Percentiles rank a stretch among this genome's conserved stretches.
These are phyloP conservation scores for Nitzschia putrida DNA, from an alignment of 108 stramenopile genomes.

Conservation along the genomic window DNA sequence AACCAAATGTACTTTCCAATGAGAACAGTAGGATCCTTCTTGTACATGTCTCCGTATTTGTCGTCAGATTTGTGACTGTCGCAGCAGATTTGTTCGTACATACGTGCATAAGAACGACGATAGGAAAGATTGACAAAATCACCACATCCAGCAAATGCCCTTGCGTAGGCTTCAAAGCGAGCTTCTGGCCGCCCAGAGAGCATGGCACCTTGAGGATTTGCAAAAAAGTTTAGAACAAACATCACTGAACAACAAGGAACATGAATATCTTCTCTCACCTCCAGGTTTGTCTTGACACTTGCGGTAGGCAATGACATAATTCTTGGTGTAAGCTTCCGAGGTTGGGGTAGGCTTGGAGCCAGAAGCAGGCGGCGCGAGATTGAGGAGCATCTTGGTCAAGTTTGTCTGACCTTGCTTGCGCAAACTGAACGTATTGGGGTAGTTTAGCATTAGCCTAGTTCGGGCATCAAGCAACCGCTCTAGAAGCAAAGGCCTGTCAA, in stretches of 20 bases:
- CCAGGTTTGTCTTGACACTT: slow-evolving; percentile 83
- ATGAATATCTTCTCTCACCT: slow-evolving; percentile 39
- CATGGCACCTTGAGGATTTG: slow-evolving; percentile 40
- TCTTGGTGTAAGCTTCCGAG: slow-evolving; percentile 50
- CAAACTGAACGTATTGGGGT: slow-evolving; percentile 26
- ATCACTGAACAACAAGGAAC: neutral
- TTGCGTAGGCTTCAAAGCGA: slow-evolving; percentile 85
- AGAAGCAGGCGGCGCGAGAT: slow-evolving; percentile 40
- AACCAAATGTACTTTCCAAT: slow-evolving; percentile 66
- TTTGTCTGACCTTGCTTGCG: slow-evolving; percentile 38
- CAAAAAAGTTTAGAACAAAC: neutral
- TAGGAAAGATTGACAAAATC: slow-evolving; percentile 47
- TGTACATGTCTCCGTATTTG: slow-evolving; percentile 44
- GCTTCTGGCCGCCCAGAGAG: slow-evolving; percentile 73
- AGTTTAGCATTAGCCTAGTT: slow-evolving; percentile 64
- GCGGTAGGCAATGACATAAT: slow-evolving; percentile 73
- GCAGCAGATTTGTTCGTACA: slow-evolving; percentile 71
- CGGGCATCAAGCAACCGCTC: slow-evolving; percentile 70
- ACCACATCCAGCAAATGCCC: slow-evolving; percentile 80
- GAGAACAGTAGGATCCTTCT: slow-evolving; percentile 55
- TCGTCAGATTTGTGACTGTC: slow-evolving; percentile 62
- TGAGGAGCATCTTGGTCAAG: slow-evolving; percentile 53
- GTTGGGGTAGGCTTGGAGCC: neutral
- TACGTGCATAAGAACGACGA: slow-evolving; percentile 75
- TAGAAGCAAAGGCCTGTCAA: slow-evolving; percentile 64